Conservation (phyloP, 2,329 filamentous ascomycete species). For the Karstenula rhodostoma region DNA sequence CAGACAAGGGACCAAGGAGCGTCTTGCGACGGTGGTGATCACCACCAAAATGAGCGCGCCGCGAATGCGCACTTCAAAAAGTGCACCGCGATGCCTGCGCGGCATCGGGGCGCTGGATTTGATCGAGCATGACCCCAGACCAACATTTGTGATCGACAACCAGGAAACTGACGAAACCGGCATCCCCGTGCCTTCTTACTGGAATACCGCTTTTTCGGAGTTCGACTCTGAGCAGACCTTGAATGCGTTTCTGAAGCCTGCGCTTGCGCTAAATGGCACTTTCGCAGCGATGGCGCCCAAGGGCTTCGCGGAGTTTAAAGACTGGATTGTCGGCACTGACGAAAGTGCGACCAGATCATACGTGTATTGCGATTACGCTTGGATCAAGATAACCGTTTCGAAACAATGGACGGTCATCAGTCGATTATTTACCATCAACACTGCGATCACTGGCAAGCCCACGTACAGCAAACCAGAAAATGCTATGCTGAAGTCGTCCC, state of each 20-base stretch:
- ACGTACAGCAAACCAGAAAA: neutral
- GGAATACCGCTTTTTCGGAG: slow-evolving; percentile 31
- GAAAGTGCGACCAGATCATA: slow-evolving; percentile 8
- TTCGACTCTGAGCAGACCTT: slow-evolving; percentile 21
- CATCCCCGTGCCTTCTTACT: slow-evolving; percentile 22
- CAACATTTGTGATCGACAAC: slow-evolving; percentile 28
- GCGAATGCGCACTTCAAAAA: slow-evolving; percentile 3
- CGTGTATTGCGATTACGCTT: slow-evolving; percentile 18
- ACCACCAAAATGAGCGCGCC: neutral
- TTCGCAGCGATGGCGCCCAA: neutral
- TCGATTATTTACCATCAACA: slow-evolving; percentile 7
- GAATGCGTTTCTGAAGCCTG: slow-evolving; percentile 17
- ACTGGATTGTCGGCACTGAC: slow-evolving; percentile 23
- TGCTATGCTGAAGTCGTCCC: neutral
- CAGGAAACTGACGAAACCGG: neutral
- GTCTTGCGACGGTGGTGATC: neutral
- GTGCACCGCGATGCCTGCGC: slow-evolving; percentile 17
- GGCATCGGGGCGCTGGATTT: slow-evolving; percentile 30
- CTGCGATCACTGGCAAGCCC: neutral
- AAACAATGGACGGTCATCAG: slow-evolving; percentile 35
- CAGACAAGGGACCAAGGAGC: neutral
- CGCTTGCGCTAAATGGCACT: too few species aligned
- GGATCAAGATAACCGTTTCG: slow-evolving; percentile 25
- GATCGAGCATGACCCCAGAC: slow-evolving; percentile 30
- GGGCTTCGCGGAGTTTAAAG: slow-evolving; percentile 23